Evolutionary conservation across 805 yeast species (phyloP), one percentile per base, ranked within the genome.

Genomic region (Metschnikowia picachoensis): DNA sequence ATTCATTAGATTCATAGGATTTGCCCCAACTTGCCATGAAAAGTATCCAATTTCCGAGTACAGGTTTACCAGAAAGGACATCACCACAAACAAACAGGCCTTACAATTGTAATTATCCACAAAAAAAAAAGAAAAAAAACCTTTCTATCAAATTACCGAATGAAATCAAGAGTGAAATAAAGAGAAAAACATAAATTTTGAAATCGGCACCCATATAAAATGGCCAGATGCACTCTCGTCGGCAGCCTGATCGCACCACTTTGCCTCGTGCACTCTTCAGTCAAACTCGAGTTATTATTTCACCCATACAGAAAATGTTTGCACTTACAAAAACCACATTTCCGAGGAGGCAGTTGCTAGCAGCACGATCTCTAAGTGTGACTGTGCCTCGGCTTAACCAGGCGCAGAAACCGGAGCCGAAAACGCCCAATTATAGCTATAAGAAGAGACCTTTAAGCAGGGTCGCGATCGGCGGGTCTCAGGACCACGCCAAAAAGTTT

Each of bases 381-480:
- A 35, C 41, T 3, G 40, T 35, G 30, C 44, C 41, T 27, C 20
- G 44, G 37, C 25, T 36, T 32, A 45, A 45, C 30, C 37, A 39
- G 37, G 35, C 28, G 2, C 13, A 36, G 16, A 16, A 31, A 25
- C 14, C 34, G 2, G 13, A 16, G 11, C 37, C 29, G 28, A 20
- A 20, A 20, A 20, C 25, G 25, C 25, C 25, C 25, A 7, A 20
- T 20, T 20, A 5, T 20, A 20, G 25, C 25, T 47, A 42, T 38
- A 59, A 55, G 30, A 68, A 64, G 49, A 81, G 87, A 59, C 95
- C 95, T 12, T 68, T 89, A 48, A 85, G 92, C 52, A 72, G 95
- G 61, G 82, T 87, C 30, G 90, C 94, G 11, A 75, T 89, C 50
- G 95, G 95, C 8, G 84, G 82, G 1, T 44, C 74, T 1, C 56